Evolutionary conservation across 331 rosid species (phyloP), one percentile per base, ranked within the genome.

Genomic region (Erythrophleum ivorense): DNA sequence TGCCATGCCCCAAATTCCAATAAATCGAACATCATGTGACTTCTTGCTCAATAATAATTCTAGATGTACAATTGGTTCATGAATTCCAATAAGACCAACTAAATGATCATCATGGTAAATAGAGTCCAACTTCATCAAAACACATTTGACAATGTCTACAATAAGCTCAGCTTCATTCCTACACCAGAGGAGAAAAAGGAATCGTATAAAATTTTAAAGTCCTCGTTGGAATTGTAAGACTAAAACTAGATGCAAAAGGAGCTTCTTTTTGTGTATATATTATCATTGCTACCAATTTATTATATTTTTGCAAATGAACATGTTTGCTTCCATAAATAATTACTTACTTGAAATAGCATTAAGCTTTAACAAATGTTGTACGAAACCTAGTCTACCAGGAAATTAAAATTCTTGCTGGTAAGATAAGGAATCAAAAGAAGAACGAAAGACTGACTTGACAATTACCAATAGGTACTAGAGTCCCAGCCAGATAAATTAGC

Each of bases 401-500:
- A 34, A 14, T 2, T 15, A 6, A 34, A 34, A 64, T 64, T 24
- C 29, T 9, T 48, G 52, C 13, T 48, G 13, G 70, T 3, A 0
- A 65, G 6, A 6, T 15, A 13, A 64, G 38, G 46, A 64, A 64
- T 14, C 4, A 38, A 64, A 31, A 7, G 21, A 14, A 34, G 5
- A 64, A 34, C 13, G n/a, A 33, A 33, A 34, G 46, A 2, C 11
- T 6, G 46, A 4, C 0, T 1, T 43, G 9, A 43, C 9, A 14
- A 1, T 31, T 60, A 60, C 67, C 67, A 11, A 31, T 11, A 60
- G n/a, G 1, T 12, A 12, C 3, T 14, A 15, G 45, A 64, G 16
- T 33, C 70, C 45, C 70, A 64, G 45, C 70, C 70, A 34, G 11
- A 64, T 64, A 64, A 64, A 64, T 64, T 64, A 15, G 70, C 70